phyloP scores from a whole-genome alignment of 495 filamentous ascomycete species.

The Xylaria acuta region DNA sequence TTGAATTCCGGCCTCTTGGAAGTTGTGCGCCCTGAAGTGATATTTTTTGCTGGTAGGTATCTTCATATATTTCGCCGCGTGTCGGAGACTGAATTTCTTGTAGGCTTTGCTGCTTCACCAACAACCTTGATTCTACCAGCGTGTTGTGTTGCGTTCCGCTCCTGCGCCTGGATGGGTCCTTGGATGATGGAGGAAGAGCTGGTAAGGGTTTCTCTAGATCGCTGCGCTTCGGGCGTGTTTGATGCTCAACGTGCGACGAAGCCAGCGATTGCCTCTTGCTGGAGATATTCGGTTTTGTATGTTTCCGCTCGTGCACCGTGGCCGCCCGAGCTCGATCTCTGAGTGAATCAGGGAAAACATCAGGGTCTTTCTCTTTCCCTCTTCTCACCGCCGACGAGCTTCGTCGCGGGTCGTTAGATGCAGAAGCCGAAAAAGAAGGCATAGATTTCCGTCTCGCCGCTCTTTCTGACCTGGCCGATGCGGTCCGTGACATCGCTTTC shows the following conservation, averaged over 20 bases:
- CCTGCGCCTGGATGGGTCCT: conserved; percentile 25
- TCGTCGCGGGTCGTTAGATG: conserved; percentile 23
- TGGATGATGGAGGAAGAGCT: conserved; percentile 14
- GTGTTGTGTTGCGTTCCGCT: conserved; percentile 28
- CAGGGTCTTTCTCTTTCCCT: conserved; percentile 1
- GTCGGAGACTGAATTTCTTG: conserved; percentile 36
- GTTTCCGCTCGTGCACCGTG: conserved; percentile 10
- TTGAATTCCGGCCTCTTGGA: conserved; percentile 24
- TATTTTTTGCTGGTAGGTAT: conserved; percentile 20
- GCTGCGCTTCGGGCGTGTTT: conserved; percentile 18
- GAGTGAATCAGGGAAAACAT: conserved; percentile 33
- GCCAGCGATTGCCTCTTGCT: conserved; percentile 18
- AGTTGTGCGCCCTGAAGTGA: conserved; percentile 22
- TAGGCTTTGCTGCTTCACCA: conserved; percentile 39
- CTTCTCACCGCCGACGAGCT: conserved; percentile 24
- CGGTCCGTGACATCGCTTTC: conserved; percentile 6
- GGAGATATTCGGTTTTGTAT: conserved; percentile 17
- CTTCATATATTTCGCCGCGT: conserved; percentile 18
- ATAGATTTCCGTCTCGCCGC: conserved; percentile 34
- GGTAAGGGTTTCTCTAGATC: conserved; percentile 25
- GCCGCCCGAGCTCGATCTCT: conserved; percentile 29
- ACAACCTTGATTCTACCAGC: conserved; percentile 20
- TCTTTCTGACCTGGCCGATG: conserved; percentile 23
- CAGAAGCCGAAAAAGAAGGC: conserved; percentile 30
- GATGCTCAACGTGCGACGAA: conserved; percentile 10